Base-by-base conservation (phyloP, 257 asterid genomes). In the Anisodus acutangulus region DNA sequence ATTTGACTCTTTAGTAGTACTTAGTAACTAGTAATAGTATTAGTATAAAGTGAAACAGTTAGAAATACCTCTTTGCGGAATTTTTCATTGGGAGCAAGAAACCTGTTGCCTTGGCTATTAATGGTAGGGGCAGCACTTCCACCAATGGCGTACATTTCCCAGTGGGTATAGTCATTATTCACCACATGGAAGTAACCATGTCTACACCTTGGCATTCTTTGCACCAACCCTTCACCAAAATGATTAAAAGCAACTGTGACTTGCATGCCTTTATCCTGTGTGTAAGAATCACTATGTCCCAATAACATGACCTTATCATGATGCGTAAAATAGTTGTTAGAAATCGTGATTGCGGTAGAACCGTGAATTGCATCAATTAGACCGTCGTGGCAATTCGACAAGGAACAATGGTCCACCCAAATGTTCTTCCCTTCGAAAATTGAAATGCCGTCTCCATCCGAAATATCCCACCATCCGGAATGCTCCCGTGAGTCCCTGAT, bases 201-300 rank as follows among this genome's bases (percentile, higher is more conserved):
- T 83, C 98, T 92, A 79, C 98, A 92, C 93, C 98, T 90, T n/a
- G 98, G 98, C 98, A 95, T 95, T 81, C 98, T 93, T 60, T 95
- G 98, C 17, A 93, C 93, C 16, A 94, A 82, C 0, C 97, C 98
- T 87, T 94, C 97, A 59, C 98, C 98, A 83, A 94, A 94, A 88
- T 94, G 97, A 84, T 94, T 93, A 58, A 94, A 94, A 19, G 97
- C 97, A 83, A 94, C 84, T 19, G 98, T 94, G 1, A 91, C 98
- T 70, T 90, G 97, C 98, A 94, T 93, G 74, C 70, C 81, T 87
- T 88, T 91, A 80, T 93, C 98, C 59, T 89, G 86, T 13, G 84
- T 68, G 53, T 58, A 93, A 0, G 57, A 69, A 86, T 95, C 98
- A 55, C 90, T 95, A 6, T 93, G 97, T 53, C 97, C 98, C 53